A percentile compares a stretch with the other conserved stretches of the same genome.
Evolutionary conservation across 129 eudicot genomes (phyloP).

Genomic region (Lactuca saligna): DNA sequence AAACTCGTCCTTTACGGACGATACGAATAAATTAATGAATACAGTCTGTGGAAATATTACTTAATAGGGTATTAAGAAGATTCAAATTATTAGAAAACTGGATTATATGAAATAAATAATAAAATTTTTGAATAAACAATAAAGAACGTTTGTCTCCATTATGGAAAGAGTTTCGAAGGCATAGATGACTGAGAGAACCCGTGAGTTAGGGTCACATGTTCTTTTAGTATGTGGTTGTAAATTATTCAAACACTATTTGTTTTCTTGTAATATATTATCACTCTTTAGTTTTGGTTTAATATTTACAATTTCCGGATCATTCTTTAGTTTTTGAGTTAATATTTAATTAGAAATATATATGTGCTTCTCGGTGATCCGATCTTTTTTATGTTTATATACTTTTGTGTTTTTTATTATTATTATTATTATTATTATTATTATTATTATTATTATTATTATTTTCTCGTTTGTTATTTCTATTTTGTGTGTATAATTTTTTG

Average conservation of each 20-base stretch:
- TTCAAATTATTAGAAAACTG: slow-evolving; percentile 25
- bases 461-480: too few relatives aligned
- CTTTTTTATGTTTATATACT: too few relatives aligned
- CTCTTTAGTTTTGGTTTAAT: too few relatives aligned
- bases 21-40: background rate
- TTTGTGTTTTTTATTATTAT: too few relatives aligned
- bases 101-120: background rate
- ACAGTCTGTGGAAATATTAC: background rate
- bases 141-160: slow-evolving; percentile 28
- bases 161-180: slow-evolving; percentile 26
- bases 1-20: slow-evolving; percentile 12
- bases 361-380: too few relatives aligned
- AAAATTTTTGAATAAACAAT: background rate
- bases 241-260: background rate
- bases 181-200: slow-evolving; percentile 35
- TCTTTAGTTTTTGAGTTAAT: too few relatives aligned
- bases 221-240: slow-evolving; percentile 31
- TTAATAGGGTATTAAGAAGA: slow-evolving; percentile 17
- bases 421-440: too few relatives aligned
- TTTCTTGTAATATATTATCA: background rate
- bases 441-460: too few relatives aligned
- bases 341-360: too few relatives aligned
- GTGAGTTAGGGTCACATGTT: slow-evolving; percentile 37
- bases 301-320: too few relatives aligned
- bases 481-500: too few relatives aligned